phyloP scores from a whole-genome alignment of 2,329 filamentous ascomycete species.

The Fusarium lateritium region DNA sequence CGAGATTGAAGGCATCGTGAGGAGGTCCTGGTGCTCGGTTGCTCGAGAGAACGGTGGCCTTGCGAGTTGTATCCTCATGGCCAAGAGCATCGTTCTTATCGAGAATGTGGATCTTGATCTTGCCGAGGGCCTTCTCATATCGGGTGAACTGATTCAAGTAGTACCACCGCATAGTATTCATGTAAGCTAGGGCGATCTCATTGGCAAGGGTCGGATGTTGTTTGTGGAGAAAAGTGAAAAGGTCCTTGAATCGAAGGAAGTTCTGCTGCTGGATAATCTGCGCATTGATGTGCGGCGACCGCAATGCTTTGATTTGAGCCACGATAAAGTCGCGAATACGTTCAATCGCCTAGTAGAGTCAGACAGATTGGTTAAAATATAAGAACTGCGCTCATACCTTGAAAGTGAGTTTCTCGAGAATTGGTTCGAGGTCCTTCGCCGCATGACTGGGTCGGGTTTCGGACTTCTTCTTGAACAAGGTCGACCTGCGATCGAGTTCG shows the following conservation, averaged over 20 bases:
- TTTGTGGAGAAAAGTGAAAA: slow-evolving; percentile 87
- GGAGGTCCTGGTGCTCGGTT: slow-evolving; percentile 65
- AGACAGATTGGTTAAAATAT: slow-evolving; percentile 2
- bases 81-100: slow-evolving; percentile 89
- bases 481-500: slow-evolving; percentile 85
- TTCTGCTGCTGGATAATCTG: slow-evolving; percentile 96
- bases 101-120: slow-evolving; percentile 84
- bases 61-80: slow-evolving; percentile 79
- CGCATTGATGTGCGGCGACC: slow-evolving; percentile 96
- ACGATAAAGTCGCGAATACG: slow-evolving; percentile 96
- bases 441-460: slow-evolving; percentile 79
- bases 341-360: slow-evolving; percentile 78
- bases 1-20: slow-evolving; percentile 91
- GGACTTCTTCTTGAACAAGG: slow-evolving; percentile 77
- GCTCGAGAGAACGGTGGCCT: slow-evolving; percentile 70
- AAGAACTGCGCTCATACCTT: slow-evolving; percentile 68
- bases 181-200: slow-evolving; percentile 92
- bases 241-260: slow-evolving; percentile 88
- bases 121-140: slow-evolving; percentile 87
- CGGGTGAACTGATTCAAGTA: slow-evolving; percentile 92
- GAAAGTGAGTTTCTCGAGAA: slow-evolving; percentile 85
- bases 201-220: slow-evolving; percentile 88
- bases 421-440: slow-evolving; percentile 84
- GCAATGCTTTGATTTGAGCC: slow-evolving; percentile 91
- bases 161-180: slow-evolving; percentile 99